phyloP scores from a whole-genome alignment of 495 filamentous ascomycete species.

The Choiromyces venosus region DNA sequence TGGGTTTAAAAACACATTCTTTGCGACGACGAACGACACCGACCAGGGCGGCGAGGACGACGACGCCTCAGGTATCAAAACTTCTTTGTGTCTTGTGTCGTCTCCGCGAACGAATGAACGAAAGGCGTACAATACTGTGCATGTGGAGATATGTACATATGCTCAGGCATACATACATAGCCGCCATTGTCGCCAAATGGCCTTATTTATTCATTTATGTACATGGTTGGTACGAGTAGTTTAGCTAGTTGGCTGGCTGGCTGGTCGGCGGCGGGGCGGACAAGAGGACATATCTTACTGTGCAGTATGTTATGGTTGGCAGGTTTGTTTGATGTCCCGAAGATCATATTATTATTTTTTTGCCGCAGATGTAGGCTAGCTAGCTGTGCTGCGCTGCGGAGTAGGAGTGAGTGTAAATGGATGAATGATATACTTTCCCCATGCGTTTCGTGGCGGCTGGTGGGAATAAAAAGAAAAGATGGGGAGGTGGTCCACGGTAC shows the following conservation, averaged over 20 bases:
- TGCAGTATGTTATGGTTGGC: not conserved
- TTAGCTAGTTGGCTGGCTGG: not conserved
- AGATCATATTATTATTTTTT: no score
- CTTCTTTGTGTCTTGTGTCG: no score
- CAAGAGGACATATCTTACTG: not conserved
- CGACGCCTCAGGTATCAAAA: not conserved
- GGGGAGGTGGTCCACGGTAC: not conserved
- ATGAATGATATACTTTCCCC: not conserved
- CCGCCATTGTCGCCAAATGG: not conserved
- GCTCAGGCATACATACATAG: not conserved
- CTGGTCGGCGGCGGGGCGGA: not conserved
- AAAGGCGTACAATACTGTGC: not conserved
- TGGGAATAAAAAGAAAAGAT: not conserved
- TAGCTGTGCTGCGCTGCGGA: not conserved
- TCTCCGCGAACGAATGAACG: no score
- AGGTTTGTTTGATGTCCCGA: not conserved
- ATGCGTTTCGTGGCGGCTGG: not conserved
- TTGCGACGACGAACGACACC: not conserved
- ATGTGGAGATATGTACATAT: not conserved
- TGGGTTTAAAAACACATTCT: not conserved
- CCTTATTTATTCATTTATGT: not conserved
- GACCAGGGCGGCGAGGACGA: not conserved
- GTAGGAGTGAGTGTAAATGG: not conserved
- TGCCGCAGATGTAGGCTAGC: no score
- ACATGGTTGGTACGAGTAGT: not conserved